Conservation (phyloP, 768 basidiomycete genomes). For the Lactifluus rugatus region DNA sequence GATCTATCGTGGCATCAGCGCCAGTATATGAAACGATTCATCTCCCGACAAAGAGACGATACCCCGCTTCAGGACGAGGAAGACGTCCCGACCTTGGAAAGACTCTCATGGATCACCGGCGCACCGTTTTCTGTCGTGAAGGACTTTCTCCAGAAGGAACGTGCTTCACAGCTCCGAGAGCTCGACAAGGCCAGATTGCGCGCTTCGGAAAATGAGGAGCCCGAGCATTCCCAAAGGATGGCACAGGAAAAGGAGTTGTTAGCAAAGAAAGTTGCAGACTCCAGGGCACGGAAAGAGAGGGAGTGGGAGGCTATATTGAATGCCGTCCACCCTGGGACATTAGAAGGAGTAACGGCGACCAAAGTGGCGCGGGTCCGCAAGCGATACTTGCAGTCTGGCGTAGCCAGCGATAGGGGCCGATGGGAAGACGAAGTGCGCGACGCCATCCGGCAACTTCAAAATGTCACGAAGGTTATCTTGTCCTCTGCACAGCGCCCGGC, state of each 20-base stretch:
- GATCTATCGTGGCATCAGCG: slow-evolving; percentile 58
- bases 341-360: slow-evolving; percentile 38
- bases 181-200: slow-evolving; percentile 19
- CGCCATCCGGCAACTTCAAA: slow-evolving; percentile 46
- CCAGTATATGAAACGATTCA: slow-evolving; percentile 48
- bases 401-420: slow-evolving; percentile 37
- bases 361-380: slow-evolving; percentile 46
- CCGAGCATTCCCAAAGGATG: slow-evolving; percentile 27
- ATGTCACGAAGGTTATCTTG: slow-evolving; percentile 38
- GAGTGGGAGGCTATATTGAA: slow-evolving; percentile 56
- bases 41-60: slow-evolving; percentile 32
- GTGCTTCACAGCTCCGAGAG: slow-evolving; percentile 4
- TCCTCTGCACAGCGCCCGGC: slow-evolving; percentile 26
- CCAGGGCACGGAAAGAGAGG: slow-evolving; percentile 44
- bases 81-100: slow-evolving; percentile 31
- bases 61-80: slow-evolving; percentile 45
- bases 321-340: slow-evolving; percentile 43
- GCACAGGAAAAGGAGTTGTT: slow-evolving; percentile 43
- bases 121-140: slow-evolving; percentile 44
- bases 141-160: slow-evolving; percentile 36
- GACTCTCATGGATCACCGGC: slow-evolving; percentile 43
- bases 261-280: slow-evolving; percentile 56
- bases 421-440: slow-evolving; percentile 57
- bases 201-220: neutral
- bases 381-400: slow-evolving; percentile 51